These are phyloP conservation scores for Ochetophila trinervis DNA, from an alignment of 306 rosid genomes.

Conservation along the genomic window DNA sequence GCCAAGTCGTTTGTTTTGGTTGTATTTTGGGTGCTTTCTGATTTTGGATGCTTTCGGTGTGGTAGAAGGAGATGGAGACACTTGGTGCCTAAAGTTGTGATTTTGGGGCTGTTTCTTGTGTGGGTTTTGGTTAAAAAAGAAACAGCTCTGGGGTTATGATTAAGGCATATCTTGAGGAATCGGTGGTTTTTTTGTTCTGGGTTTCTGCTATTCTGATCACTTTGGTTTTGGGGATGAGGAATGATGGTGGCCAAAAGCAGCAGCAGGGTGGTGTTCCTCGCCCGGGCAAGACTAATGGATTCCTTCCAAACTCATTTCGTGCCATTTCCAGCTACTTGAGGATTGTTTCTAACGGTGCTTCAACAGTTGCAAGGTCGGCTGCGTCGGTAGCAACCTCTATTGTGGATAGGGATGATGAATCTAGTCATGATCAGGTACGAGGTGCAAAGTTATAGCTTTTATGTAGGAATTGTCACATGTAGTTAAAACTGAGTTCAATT, in stretches of 20 bases:
- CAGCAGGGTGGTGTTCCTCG: slow-evolving; percentile 56
- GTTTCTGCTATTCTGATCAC: slow-evolving; percentile 36
- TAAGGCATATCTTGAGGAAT: slow-evolving; percentile 49
- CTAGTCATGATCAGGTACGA: slow-evolving; percentile 74
- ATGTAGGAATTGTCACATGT: not conserved
- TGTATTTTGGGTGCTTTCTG: slow-evolving; percentile 28
- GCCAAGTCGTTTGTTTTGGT: slow-evolving; percentile 13
- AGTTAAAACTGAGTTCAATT: slow-evolving; percentile 4
- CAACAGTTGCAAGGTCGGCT: slow-evolving; percentile 90
- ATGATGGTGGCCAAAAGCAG: slow-evolving; percentile 70
- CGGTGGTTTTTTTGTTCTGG: slow-evolving; percentile 41
- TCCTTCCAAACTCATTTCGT: slow-evolving; percentile 78
- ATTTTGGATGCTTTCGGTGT: slow-evolving; percentile 42
- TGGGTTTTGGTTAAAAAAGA: slow-evolving; percentile 39
- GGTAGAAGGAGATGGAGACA: slow-evolving; percentile 44
- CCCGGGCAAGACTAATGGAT: slow-evolving; percentile 54
- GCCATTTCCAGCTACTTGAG: slow-evolving; percentile 81
- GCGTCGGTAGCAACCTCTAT: slow-evolving; percentile 88
- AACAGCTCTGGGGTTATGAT: slow-evolving; percentile 65
- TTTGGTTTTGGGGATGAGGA: slow-evolving; percentile 83
- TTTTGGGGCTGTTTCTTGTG: slow-evolving; percentile 46
- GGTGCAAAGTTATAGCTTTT: not conserved
- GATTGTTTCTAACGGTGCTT: slow-evolving; percentile 90
- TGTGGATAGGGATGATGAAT: slow-evolving; percentile 76
- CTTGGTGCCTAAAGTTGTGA: slow-evolving; percentile 38